phyloP scores from a whole-genome alignment of 805 yeast genomes.

The Saccharomyces mikatae region DNA sequence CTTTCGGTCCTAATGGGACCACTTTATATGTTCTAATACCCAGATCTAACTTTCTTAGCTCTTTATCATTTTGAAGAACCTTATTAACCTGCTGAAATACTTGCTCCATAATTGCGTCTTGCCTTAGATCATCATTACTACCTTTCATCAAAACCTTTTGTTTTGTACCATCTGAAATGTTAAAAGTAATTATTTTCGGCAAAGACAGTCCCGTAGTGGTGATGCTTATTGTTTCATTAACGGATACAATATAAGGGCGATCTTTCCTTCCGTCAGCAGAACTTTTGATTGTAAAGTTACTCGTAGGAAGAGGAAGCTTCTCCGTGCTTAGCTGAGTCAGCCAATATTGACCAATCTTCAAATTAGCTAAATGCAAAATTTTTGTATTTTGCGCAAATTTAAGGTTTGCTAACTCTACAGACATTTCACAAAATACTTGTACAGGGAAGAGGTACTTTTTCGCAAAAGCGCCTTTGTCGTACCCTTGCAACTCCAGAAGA shows the following conservation, averaged over 20 bases:
- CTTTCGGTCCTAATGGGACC: constrained; percentile 76
- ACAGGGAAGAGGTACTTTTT: constrained; percentile 36
- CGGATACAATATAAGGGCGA: constrained; percentile 40
- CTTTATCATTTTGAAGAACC: constrained; percentile 48
- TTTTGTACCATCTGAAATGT: constrained; percentile 47
- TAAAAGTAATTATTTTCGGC: constrained; percentile 67
- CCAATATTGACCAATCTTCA: constrained; percentile 54
- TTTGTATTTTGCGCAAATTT: constrained; percentile 24
- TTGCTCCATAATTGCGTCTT: constrained; percentile 96
- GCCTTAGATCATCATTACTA: constrained; percentile 85
- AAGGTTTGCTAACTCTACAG: constrained; percentile 43
- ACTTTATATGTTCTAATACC: constrained; percentile 79
- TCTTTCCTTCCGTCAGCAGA: constrained; percentile 38
- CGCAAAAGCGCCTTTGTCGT: constrained; percentile 21
- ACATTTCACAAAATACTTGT: constrained; percentile 42
- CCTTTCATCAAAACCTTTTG: constrained; percentile 67
- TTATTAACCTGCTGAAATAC: constrained; percentile 81
- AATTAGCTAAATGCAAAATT: constrained; percentile 24
- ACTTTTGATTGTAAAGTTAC: constrained; percentile 34
- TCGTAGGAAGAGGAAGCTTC: constrained; percentile 62
- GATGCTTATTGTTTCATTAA: constrained; percentile 43
- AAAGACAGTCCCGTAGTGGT: constrained; percentile 79
- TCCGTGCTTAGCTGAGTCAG: constrained; percentile 35
- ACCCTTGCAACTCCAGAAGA: constrained; percentile 34
- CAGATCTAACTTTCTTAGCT: constrained; percentile 49